phyloP scores from a whole-genome alignment of 768 basidiomycete genomes.

The Lactarius psammicola region DNA sequence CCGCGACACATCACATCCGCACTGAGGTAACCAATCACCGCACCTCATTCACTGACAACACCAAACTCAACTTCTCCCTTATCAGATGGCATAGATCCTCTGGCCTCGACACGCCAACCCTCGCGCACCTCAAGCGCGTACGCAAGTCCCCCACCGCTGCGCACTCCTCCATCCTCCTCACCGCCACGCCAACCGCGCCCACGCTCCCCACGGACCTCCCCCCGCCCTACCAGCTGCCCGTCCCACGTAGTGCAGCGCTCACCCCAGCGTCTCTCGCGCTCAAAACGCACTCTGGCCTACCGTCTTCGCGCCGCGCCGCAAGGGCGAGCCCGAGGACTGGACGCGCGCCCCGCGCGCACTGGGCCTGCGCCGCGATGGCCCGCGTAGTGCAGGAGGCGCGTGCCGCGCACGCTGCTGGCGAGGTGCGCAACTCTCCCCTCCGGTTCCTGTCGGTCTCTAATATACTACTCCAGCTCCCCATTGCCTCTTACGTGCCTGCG shows the following conservation, averaged over 20 bases:
- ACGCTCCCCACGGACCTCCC: constrained; percentile 43
- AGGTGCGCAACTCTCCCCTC: constrained; percentile 46
- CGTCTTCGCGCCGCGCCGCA: constrained; percentile 64
- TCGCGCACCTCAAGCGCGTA: constrained; percentile 77
- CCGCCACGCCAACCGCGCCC: constrained; percentile 42
- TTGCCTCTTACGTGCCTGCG: constrained; percentile 67
- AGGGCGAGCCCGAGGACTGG: constrained; percentile 67
- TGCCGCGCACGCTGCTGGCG: constrained; percentile 48
- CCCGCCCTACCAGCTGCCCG: constrained; percentile 53
- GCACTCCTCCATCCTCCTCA: constrained; percentile 56
- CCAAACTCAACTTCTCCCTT: background rate
- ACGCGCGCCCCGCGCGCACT: constrained; percentile 58
- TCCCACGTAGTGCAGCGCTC: constrained; percentile 67
- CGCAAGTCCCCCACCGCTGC: constrained; percentile 46
- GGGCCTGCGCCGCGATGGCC: constrained; percentile 73
- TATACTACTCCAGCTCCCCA: constrained; percentile 54
- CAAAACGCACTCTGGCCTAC: constrained; percentile 86
- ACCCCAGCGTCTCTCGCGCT: constrained; percentile 60
- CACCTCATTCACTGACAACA: background rate
- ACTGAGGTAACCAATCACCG: constrained; percentile 52
- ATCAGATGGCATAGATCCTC: constrained; percentile 67
- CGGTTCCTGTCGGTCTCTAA: background rate
- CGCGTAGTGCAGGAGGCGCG: constrained; percentile 50
- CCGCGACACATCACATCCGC: constrained; percentile 55
- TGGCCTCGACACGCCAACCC: constrained; percentile 56